Conservation (phyloP, 495 filamentous ascomycete species). For the Pyronema domesticum region DNA sequence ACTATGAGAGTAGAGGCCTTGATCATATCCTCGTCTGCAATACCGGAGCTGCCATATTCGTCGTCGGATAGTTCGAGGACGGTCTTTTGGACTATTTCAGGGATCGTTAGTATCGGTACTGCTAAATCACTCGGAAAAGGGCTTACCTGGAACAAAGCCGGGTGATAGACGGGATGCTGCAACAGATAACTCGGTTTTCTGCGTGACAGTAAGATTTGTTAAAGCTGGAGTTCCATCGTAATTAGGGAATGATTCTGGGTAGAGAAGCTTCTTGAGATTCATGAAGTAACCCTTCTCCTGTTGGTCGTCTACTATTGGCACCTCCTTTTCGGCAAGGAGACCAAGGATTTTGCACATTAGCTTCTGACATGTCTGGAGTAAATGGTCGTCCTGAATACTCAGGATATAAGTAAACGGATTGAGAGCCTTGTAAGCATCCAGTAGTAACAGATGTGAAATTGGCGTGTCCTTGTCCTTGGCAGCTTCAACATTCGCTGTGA, state of each 20-base stretch:
- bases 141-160: constrained; percentile 15
- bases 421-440: constrained; percentile 18
- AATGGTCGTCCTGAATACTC: constrained; percentile 22
- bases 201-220: constrained; percentile 21
- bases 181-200: constrained; percentile 21
- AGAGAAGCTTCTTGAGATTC: constrained; percentile 18
- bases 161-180: constrained; percentile 15
- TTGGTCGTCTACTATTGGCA: constrained; percentile 15
- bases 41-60: constrained; percentile 16
- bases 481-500: constrained; percentile 13
- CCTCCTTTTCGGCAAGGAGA: constrained; percentile 19
- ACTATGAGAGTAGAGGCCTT: not conserved
- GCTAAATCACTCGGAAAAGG: not conserved
- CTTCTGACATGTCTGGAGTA: constrained; percentile 20
- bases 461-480: constrained; percentile 10
- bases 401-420: constrained; percentile 16
- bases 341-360: constrained; percentile 24
- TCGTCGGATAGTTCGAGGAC: constrained; percentile 21
- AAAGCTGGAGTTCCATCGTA: constrained; percentile 9
- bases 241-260: constrained; percentile 13
- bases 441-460: constrained; percentile 18
- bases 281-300: constrained; percentile 8
- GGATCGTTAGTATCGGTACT: constrained; percentile 6
- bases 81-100: constrained; percentile 7
- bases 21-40: constrained; percentile 19